Conservation (phyloP, 2,329 filamentous ascomycete species). For the Fonsecaea pedrosoi region DNA sequence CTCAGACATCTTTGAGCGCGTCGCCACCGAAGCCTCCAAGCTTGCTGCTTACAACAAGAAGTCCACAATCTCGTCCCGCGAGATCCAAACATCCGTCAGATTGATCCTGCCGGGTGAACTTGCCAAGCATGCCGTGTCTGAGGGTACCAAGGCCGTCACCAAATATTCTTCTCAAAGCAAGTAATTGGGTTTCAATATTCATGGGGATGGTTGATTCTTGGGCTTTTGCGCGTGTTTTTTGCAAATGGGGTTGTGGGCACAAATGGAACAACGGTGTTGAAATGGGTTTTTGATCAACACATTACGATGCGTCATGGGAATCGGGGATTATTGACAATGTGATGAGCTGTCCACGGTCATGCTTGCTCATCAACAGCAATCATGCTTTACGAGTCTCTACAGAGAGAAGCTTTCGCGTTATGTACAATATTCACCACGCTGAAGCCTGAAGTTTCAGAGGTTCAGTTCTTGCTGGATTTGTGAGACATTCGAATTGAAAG, state of each 20-base stretch:
- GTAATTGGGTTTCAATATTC: constrained; percentile 74
- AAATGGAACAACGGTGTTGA: constrained; percentile 49
- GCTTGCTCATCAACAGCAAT: constrained; percentile 32
- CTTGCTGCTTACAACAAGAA: constrained; percentile 99
- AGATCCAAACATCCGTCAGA: constrained; percentile 98
- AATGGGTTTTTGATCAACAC: constrained; percentile 46
- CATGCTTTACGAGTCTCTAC: constrained; percentile 34
- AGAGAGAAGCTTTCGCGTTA: constrained; percentile 34
- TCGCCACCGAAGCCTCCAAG: constrained; percentile 98
- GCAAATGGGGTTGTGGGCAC: constrained; percentile 48
- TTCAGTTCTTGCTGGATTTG: constrained; percentile 30
- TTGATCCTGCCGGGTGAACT: constrained; percentile 98
- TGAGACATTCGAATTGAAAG: constrained; percentile 39
- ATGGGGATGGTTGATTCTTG: constrained; percentile 48
- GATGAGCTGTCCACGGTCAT: constrained; percentile 27
- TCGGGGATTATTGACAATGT: constrained; percentile 32
- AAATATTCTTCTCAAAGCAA: constrained; percentile 98
- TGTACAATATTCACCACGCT: constrained; percentile 37
- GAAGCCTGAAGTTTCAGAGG: constrained; percentile 31
- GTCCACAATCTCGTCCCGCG: constrained; percentile 98
- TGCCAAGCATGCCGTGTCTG: constrained; percentile 98
- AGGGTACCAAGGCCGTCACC: constrained; percentile 99
- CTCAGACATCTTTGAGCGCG: constrained; percentile 98
- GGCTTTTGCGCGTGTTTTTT: constrained; percentile 46
- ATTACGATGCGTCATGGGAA: constrained; percentile 40